Conservation (phyloP, 495 filamentous ascomycete species). For the Neohortaea acidophila region DNA sequence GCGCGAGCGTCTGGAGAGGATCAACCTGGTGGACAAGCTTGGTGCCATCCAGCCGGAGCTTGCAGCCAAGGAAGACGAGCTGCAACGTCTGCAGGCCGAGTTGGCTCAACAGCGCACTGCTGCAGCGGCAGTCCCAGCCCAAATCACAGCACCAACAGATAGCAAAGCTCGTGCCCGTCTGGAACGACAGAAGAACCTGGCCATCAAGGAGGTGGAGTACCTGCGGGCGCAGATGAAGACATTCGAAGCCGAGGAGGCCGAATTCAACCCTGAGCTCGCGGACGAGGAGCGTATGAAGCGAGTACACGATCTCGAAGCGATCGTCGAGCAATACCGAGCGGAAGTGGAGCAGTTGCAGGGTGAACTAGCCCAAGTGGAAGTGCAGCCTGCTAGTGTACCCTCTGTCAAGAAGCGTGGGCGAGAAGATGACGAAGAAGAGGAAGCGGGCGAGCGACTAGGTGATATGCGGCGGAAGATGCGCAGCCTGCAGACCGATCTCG, state of each 20-base stretch:
- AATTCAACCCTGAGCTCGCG: slow-evolving; percentile 61
- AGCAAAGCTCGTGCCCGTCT: slow-evolving; percentile 49
- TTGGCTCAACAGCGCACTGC: slow-evolving; percentile 40
- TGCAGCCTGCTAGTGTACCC: slow-evolving; percentile 23
- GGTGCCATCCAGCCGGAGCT: slow-evolving; percentile 68
- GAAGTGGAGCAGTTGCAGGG: slow-evolving; percentile 61
- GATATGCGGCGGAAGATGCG: slow-evolving; percentile 72
- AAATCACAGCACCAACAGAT: slow-evolving; percentile 21
- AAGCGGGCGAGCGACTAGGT: slow-evolving; percentile 67
- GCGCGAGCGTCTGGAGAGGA: slow-evolving; percentile 64
- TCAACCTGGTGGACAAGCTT: slow-evolving; percentile 57
- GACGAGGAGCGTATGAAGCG: slow-evolving; percentile 62
- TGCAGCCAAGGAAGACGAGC: slow-evolving; percentile 60
- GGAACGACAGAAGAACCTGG: slow-evolving; percentile 71
- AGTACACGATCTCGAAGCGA: slow-evolving; percentile 64
- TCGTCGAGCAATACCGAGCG: slow-evolving; percentile 76
- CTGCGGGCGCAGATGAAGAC: slow-evolving; percentile 83
- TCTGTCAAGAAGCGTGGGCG: slow-evolving; percentile 44
- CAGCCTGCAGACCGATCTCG: slow-evolving; percentile 64
- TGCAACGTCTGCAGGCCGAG: slow-evolving; percentile 56
- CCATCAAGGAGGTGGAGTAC: slow-evolving; percentile 83
- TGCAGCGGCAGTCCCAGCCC: slow-evolving; percentile 24
- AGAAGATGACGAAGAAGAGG: slow-evolving; percentile 43
- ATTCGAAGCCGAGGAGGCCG: slow-evolving; percentile 77
- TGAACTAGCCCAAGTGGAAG: slow-evolving; percentile 46